Evolutionary conservation across 306 rosid species (phyloP).

Genomic region (Arachis hypogaea): DNA sequence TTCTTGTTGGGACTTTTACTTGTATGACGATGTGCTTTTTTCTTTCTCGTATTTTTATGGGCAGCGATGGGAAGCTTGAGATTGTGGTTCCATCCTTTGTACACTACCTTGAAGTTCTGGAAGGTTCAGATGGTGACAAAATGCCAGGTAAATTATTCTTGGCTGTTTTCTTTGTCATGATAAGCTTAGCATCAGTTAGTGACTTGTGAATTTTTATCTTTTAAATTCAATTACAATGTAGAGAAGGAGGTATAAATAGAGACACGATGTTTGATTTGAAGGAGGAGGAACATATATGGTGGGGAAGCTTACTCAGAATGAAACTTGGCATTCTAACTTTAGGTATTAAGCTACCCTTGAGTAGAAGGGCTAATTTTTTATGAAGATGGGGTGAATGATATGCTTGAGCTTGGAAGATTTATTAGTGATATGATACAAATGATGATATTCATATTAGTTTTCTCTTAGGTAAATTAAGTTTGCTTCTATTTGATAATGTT

Average conservation of each 20-base stretch:
- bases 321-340: neutral
- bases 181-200: neutral
- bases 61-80: slow-evolving; percentile 97
- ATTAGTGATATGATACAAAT: neutral
- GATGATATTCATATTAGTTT: slow-evolving; percentile 6
- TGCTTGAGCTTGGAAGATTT: slow-evolving; percentile 2
- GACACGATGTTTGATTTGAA: neutral
- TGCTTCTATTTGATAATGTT: slow-evolving; percentile 21
- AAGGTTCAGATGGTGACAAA: slow-evolving; percentile 98
- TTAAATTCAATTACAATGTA: neutral
- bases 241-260: neutral
- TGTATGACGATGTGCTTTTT: neutral
- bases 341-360: neutral
- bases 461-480: slow-evolving; percentile 2
- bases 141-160: slow-evolving; percentile 68
- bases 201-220: neutral
- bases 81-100: slow-evolving; percentile 94
- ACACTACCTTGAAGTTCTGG: slow-evolving; percentile 96
- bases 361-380: neutral
- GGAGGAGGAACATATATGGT: neutral
- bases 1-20: neutral
- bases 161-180: slow-evolving; percentile 18
- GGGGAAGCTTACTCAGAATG: too few relatives aligned
- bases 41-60: slow-evolving; percentile 26
- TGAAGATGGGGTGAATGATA: neutral